Evolutionary conservation across 257 asterid species (phyloP).

Genomic region (Oldenlandia corymbosa): DNA sequence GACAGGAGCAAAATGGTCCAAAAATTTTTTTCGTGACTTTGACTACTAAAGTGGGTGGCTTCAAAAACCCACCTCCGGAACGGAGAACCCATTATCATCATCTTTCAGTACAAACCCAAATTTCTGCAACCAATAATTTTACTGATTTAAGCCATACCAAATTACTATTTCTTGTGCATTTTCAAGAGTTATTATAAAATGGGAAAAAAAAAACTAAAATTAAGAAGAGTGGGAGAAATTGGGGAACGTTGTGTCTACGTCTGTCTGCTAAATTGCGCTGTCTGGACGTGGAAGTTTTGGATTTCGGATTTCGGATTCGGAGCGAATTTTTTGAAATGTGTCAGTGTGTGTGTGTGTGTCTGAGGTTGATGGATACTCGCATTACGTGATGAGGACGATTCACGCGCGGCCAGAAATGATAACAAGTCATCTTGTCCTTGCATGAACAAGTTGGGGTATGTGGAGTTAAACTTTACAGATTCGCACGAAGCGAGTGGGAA

Average conservation of each 20-base stretch:
- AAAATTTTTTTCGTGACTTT: too few species aligned
- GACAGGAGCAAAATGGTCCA: too few species aligned
- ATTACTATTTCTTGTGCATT: too few species aligned
- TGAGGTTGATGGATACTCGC: neutral
- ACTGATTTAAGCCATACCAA: too few species aligned
- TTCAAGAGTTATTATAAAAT: neutral
- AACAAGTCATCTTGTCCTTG: neutral
- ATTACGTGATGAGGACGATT: neutral
- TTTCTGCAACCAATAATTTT: too few species aligned
- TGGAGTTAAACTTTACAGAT: too few species aligned
- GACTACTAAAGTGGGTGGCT: too few species aligned
- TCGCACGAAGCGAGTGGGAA: neutral
- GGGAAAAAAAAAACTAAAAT: neutral
- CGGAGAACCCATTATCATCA: too few species aligned
- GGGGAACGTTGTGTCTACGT: slow-evolving; percentile 53
- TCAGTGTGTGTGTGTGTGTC: neutral
- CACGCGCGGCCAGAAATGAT: neutral
- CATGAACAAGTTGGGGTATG: neutral
- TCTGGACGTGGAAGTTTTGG: slow-evolving; percentile 29
- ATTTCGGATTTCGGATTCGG: too few species aligned
- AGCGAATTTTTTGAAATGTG: slow-evolving; percentile 25
- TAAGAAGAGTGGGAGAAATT: neutral
- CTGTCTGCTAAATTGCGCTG: slow-evolving; percentile 40
- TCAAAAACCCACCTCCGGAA: too few species aligned
- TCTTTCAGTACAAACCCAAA: too few species aligned